A percentile compares a stretch with the other conserved stretches of the same genome.
phyloP scores from a whole-genome alignment of 1,139 yeast genomes.

The Candida sp. region DNA sequence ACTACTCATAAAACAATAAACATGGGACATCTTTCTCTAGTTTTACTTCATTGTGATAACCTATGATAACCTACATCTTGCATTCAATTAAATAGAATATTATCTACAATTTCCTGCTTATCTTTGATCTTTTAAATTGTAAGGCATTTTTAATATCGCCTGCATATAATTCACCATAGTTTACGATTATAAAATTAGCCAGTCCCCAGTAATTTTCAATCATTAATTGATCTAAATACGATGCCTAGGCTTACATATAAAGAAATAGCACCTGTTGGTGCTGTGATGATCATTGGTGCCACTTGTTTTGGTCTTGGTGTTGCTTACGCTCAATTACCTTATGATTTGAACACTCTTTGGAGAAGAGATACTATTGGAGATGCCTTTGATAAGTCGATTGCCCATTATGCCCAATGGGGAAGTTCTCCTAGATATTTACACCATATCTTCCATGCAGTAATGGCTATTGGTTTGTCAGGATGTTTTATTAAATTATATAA shows the following conservation, averaged over 20 bases:
- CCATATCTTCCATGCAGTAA: constrained; percentile 58
- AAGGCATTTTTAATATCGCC: neutral
- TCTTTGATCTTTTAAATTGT: neutral
- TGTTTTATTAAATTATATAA: constrained; percentile 76
- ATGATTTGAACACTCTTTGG: constrained; percentile 81
- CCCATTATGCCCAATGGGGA: constrained; percentile 75
- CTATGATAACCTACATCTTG: too few species aligned
- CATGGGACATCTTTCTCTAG: too few species aligned
- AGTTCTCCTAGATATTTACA: constrained; percentile 56
- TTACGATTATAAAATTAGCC: neutral
- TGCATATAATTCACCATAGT: neutral
- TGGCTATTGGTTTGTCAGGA: constrained; percentile 67
- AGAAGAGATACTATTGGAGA: constrained; percentile 41
- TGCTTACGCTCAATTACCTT: constrained; percentile 75
- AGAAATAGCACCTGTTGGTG: constrained; percentile 50
- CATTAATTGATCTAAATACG: too few species aligned
- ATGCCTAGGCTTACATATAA: constrained; percentile 23
- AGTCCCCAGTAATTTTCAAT: neutral
- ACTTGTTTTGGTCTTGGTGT: constrained; percentile 79
- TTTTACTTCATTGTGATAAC: too few species aligned
- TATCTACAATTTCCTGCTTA: too few species aligned
- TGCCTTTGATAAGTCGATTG: constrained; percentile 59
- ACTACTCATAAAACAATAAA: too few species aligned
- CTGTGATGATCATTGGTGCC: constrained; percentile 44
- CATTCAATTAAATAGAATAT: too few species aligned